phyloP scores from a whole-genome alignment of 2,329 filamentous ascomycete species.

The Phialocephala sp. region DNA sequence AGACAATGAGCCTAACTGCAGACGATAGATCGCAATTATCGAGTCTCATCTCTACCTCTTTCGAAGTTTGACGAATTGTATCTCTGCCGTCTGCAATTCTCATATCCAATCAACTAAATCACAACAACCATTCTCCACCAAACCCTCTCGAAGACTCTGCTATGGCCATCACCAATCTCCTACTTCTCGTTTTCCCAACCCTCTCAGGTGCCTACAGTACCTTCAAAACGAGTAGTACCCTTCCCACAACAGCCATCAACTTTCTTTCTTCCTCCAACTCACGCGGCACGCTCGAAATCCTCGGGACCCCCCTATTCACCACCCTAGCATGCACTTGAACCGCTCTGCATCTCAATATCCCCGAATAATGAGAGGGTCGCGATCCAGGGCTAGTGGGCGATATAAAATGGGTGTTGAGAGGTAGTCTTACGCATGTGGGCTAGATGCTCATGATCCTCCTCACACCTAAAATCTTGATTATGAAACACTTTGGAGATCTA shows the following conservation, averaged over 20 bases:
- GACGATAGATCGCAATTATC: too few relatives aligned
- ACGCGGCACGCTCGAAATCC: slow-evolving; percentile 34
- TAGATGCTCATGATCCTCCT: slow-evolving; percentile 21
- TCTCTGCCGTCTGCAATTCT: too few relatives aligned
- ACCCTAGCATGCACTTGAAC: slow-evolving; percentile 37
- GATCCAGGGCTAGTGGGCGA: slow-evolving; percentile 9
- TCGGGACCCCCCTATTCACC: slow-evolving; percentile 34
- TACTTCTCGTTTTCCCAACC: neutral
- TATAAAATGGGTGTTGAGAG: slow-evolving; percentile 19
- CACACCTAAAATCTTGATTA: slow-evolving; percentile 20
- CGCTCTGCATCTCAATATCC: slow-evolving; percentile 36
- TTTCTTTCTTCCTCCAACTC: slow-evolving; percentile 29
- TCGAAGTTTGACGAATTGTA: too few relatives aligned
- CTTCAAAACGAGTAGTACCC: slow-evolving; percentile 20
- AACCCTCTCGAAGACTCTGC: neutral
- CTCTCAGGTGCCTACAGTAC: slow-evolving; percentile 18
- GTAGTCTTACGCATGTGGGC: neutral
- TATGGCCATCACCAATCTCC: neutral
- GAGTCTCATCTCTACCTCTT: too few relatives aligned
- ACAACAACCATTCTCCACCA: neutral
- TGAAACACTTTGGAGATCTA: slow-evolving; percentile 9
- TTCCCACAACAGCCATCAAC: slow-evolving; percentile 16
- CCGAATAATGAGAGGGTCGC: slow-evolving; percentile 18
- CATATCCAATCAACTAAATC: too few relatives aligned
- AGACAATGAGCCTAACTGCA: too few relatives aligned